Conservation (phyloP, 2,329 filamentous ascomycete species). For the Alternaria solani region DNA sequence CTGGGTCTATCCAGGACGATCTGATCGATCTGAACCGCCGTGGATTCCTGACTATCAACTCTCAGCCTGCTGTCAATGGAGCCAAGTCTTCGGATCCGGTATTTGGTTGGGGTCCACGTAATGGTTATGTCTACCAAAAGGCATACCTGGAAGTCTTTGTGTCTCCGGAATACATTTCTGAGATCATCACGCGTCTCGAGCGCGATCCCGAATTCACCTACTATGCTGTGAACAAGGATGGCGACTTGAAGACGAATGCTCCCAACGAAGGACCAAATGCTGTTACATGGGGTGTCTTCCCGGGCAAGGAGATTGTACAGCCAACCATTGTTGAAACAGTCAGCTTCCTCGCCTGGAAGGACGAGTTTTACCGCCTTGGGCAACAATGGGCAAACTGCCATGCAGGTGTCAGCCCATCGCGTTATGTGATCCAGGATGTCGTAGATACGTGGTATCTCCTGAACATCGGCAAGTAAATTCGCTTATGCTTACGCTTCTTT, state of each 20-base stretch:
- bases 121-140: conserved; percentile 98
- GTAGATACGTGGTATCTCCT: conserved; percentile 94
- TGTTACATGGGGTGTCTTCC: conserved; percentile 99
- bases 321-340: conserved; percentile 99
- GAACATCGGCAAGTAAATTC: conserved; percentile 78
- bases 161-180: conserved; percentile 77
- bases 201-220: conserved; percentile 85
- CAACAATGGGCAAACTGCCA: conserved; percentile 95
- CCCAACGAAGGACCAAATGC: conserved; percentile 89
- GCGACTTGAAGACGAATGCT: conserved; percentile 84
- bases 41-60: conserved; percentile 94
- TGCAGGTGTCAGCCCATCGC: conserved; percentile 75
- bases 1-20: conserved; percentile 77
- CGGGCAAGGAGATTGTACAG: conserved; percentile 98
- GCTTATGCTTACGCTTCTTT: not conserved
- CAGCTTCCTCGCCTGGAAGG: conserved; percentile 98
- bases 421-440: conserved; percentile 79
- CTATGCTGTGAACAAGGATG: conserved; percentile 87
- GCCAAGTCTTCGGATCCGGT: conserved; percentile 85
- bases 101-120: conserved; percentile 92
- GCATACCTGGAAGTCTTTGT: conserved; percentile 93
- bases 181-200: conserved; percentile 80
- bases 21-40: conserved; percentile 84
- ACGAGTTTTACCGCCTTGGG: conserved; percentile 93
- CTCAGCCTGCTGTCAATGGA: conserved; percentile 92